These are phyloP conservation scores for Elongisporangium undulatum DNA, from an alignment of 352 stramenopile genomes.

Conservation along the genomic window DNA sequence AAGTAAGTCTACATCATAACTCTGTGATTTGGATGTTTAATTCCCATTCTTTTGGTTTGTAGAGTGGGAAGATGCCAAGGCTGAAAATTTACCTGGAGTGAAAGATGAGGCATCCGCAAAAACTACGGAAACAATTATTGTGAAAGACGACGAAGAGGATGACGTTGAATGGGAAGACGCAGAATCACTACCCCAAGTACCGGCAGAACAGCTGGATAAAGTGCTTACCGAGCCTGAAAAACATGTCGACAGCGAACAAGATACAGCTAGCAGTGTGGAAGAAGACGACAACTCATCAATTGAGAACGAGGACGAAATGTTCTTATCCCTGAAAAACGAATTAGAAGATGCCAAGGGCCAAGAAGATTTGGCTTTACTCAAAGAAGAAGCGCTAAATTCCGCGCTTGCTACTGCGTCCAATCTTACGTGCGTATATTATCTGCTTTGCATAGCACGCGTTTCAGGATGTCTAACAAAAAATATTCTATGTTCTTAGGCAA, in stretches of 20 bases:
- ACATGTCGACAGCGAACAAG: constrained; percentile 9
- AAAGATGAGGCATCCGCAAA: neutral
- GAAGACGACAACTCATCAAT: neutral
- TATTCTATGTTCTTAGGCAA: constrained; percentile 33
- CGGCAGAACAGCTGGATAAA: neutral
- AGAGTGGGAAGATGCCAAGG: constrained; percentile 25
- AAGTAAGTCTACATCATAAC: constrained; percentile 7
- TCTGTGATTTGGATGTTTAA: neutral
- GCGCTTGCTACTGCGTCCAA: constrained; percentile 81
- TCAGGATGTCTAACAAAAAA: neutral
- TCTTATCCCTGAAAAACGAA: constrained; percentile 55
- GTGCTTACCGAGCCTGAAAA: constrained; percentile 1
- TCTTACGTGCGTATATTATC: constrained; percentile 42
- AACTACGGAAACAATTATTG: neutral
- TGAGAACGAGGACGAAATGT: constrained; percentile 37
- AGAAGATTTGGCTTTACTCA: constrained; percentile 51
- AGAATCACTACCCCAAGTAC: neutral
- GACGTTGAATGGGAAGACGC: constrained; percentile 52
- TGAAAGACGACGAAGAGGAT: constrained; percentile 22
- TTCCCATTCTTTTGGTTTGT: neutral
- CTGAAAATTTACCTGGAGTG: neutral
- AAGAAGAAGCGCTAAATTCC: constrained; percentile 70
- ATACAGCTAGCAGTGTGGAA: neutral
- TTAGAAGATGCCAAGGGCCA: constrained; percentile 70
- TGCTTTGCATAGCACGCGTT: neutral